phyloP scores from a whole-genome alignment of 352 stramenopile genomes.

The Globisporangium megalacanthum region DNA sequence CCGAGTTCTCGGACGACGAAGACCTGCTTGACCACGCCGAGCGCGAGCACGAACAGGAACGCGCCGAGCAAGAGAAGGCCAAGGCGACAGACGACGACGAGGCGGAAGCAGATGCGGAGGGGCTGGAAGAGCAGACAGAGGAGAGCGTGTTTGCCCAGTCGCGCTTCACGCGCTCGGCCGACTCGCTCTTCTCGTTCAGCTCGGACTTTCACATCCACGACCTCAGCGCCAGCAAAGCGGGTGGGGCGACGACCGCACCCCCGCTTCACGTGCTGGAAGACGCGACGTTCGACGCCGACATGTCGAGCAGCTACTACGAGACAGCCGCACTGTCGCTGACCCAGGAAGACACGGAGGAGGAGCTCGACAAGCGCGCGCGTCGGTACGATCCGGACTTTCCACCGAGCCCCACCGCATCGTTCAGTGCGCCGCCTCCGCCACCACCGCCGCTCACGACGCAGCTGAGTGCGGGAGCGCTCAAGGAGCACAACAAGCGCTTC shows the following conservation, averaged over 20 bases:
- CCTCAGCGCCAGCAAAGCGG: constrained; percentile 5
- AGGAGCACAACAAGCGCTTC: constrained; percentile 8
- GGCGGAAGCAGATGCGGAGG: constrained; percentile 11
- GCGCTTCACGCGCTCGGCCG: constrained; percentile 41
- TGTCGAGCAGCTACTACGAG: constrained; percentile 30
- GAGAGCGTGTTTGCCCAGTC: constrained; percentile 52
- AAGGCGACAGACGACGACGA: constrained; percentile 5
- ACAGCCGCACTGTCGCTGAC: constrained; percentile 16
- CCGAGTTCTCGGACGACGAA: constrained; percentile 24
- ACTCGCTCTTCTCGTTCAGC: constrained; percentile 25
- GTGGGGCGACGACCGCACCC: background rate
- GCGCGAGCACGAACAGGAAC: constrained; percentile 21
- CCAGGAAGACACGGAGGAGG: constrained; percentile 28
- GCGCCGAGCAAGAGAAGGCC: constrained; percentile 1
- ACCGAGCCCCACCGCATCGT: too few species aligned
- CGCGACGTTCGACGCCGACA: constrained; percentile 12
- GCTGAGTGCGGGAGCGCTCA: constrained; percentile 4
- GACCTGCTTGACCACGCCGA: constrained; percentile 11
- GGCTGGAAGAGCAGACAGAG: constrained; percentile 48
- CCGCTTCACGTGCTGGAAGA: constrained; percentile 5
- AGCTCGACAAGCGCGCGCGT: constrained; percentile 28
- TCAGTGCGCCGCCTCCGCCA: constrained; percentile 4
- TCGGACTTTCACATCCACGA: constrained; percentile 26
- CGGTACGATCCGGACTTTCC: constrained; percentile 27
- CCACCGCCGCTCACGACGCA: background rate